Conservation (phyloP, 371 early-diverging fungal species). For the Dichotomocladium elegans region DNA sequence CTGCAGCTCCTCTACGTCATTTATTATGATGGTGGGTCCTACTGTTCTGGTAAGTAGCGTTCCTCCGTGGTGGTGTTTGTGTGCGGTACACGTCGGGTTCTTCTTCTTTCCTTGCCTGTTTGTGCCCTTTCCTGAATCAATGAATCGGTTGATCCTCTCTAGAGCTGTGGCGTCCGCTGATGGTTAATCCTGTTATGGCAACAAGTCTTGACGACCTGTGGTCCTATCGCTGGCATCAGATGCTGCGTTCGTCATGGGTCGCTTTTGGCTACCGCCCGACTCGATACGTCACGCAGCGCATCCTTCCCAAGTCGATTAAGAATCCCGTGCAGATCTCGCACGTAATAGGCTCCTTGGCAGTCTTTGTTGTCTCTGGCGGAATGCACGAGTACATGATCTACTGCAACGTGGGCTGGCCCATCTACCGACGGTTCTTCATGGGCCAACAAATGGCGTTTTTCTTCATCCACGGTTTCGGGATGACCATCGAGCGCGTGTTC, state of each 20-base stretch:
- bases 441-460: conserved; percentile 30
- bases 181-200: conserved; percentile 28
- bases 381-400: conserved; percentile 29
- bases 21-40: conserved; percentile 29
- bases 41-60: conserved; percentile 24
- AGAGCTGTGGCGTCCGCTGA: conserved; percentile 39
- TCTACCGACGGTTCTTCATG: conserved; percentile 17
- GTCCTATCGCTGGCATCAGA: conserved; percentile 41
- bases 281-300: conserved; percentile 19
- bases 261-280: conserved; percentile 37
- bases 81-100: too few species aligned
- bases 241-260: conserved; percentile 36
- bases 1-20: conserved; percentile 30
- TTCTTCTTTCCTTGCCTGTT: too few species aligned
- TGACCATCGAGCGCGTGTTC: conserved; percentile 11
- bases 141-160: too few species aligned
- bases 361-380: conserved; percentile 24
- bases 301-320: conserved; percentile 19
- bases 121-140: too few species aligned
- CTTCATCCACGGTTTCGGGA: conserved; percentile 21
- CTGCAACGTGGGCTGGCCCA: conserved; percentile 24
- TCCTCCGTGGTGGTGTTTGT: too few species aligned
- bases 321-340: conserved; percentile 13
- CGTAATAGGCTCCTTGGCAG: conserved; percentile 11
- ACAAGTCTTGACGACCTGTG: conserved; percentile 29